Conservation (phyloP, 148 eudicot species). For the Pouteria glomerata region DNA sequence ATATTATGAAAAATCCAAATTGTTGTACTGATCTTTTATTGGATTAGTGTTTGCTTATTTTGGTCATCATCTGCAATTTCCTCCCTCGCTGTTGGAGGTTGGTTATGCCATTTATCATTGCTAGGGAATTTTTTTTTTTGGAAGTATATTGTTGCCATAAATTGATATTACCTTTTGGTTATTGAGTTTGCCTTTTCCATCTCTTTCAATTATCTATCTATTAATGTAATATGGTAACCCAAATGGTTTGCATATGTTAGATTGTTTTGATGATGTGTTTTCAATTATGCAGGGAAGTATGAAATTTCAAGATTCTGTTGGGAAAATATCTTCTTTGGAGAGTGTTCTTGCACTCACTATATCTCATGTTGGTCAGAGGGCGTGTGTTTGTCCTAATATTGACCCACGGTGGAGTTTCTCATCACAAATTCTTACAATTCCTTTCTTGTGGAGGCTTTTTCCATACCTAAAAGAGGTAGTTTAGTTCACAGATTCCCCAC, state of each 20-base stretch:
- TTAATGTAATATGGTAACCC: no score
- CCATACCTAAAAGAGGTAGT: constrained; percentile 74
- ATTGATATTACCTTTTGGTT: background rate
- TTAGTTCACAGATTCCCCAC: background rate
- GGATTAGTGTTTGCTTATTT: no score
- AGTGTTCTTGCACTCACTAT: constrained; percentile 46
- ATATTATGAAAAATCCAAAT: no score
- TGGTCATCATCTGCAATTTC: no score
- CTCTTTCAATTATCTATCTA: background rate
- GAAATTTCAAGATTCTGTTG: constrained; percentile 29
- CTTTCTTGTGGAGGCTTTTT: constrained; percentile 72
- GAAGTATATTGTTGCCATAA: background rate
- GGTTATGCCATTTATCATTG: no score
- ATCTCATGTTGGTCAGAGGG: constrained; percentile 62
- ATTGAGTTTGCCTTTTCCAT: background rate
- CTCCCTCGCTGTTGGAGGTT: no score
- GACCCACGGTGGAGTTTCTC: constrained; percentile 64
- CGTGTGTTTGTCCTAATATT: constrained; percentile 62
- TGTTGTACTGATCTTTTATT: no score
- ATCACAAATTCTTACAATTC: constrained; percentile 81
- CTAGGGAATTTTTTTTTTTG: no score
- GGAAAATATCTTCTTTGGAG: constrained; percentile 57
- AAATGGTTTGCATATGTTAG: background rate
- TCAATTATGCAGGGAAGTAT: constrained; percentile 42
- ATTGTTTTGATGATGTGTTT: background rate